These are phyloP conservation scores for Dendrostoma leiphaemia DNA, from an alignment of 2,329 filamentous ascomycete genomes.

Conservation along the genomic window DNA sequence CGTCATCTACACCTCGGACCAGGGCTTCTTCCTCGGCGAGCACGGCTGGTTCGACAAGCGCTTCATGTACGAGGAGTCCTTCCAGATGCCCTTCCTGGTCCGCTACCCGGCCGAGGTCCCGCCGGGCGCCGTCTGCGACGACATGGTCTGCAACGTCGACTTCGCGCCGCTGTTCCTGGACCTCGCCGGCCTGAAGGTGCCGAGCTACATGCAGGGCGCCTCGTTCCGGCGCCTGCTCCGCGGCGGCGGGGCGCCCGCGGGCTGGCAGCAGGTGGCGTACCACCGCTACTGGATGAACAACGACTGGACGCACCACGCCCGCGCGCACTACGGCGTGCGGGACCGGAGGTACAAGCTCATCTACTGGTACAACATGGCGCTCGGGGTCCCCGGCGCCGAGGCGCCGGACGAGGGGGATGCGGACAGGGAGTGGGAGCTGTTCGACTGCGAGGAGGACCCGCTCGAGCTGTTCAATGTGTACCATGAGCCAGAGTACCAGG, in stretches of 20 bases:
- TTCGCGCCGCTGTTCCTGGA: slow-evolving; percentile 52
- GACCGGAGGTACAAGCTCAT: slow-evolving; percentile 54
- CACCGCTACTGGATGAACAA: slow-evolving; percentile 57
- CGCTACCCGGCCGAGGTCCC: slow-evolving; percentile 42
- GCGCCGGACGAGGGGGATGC: slow-evolving; percentile 32
- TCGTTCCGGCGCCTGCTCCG: slow-evolving; percentile 39
- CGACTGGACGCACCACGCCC: slow-evolving; percentile 46
- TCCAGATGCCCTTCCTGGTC: slow-evolving; percentile 55
- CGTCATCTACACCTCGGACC: slow-evolving; percentile 53
- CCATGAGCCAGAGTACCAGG: slow-evolving; percentile 32
- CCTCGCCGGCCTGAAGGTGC: slow-evolving; percentile 36
- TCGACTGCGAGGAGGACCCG: slow-evolving; percentile 49
- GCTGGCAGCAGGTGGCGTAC: slow-evolving; percentile 52
- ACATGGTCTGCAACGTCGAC: slow-evolving; percentile 54
- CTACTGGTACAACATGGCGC: slow-evolving; percentile 53
- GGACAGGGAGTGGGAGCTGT: slow-evolving; percentile 52
- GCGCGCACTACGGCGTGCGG: slow-evolving; percentile 51
- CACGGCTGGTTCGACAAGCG: slow-evolving; percentile 59
- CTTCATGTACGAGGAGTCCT: slow-evolving; percentile 57
- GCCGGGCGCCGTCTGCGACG: slow-evolving; percentile 37
- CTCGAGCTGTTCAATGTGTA: slow-evolving; percentile 50
- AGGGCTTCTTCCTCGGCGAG: slow-evolving; percentile 56
- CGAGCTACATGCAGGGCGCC: slow-evolving; percentile 51
- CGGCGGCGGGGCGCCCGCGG: slow-evolving; percentile 34
- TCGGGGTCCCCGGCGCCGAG: slow-evolving; percentile 43